Evolutionary conservation across 192 early-diverging fungal genomes (phyloP).

Genomic region (Gonapodya prolifera): DNA sequence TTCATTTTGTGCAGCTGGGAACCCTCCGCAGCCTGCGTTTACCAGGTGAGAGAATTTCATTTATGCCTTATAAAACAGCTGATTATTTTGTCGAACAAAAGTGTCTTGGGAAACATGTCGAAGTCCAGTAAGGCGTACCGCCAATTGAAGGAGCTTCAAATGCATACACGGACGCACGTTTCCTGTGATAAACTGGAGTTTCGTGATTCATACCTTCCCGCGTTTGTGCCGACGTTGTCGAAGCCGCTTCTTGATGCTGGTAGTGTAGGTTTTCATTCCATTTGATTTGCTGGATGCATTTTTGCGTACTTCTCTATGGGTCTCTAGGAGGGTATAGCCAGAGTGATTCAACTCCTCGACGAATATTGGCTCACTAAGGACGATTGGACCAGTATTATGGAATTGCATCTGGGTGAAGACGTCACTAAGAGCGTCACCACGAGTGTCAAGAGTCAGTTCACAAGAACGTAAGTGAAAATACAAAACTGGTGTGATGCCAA

Average conservation of each 20-base stretch:
- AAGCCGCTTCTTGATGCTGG: slow-evolving; percentile 33
- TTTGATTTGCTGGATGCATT: slow-evolving; percentile 14
- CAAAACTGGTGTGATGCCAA: neutral
- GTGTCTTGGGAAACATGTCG: slow-evolving; percentile 85
- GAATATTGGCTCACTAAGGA: slow-evolving; percentile 82
- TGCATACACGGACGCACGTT: slow-evolving; percentile 66
- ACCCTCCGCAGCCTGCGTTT: slow-evolving; percentile 13
- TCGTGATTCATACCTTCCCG: slow-evolving; percentile 73
- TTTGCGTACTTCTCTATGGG: slow-evolving; percentile 11
- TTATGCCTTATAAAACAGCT: neutral
- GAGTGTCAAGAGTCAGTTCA: slow-evolving; percentile 65
- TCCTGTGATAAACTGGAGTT: slow-evolving; percentile 78
- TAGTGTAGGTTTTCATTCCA: slow-evolving; percentile 8
- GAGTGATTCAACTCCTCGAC: slow-evolving; percentile 81
- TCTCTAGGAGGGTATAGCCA: slow-evolving; percentile 40
- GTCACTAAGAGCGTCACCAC: slow-evolving; percentile 44
- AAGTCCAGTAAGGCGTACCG: slow-evolving; percentile 58
- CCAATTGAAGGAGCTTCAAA: slow-evolving; percentile 71
- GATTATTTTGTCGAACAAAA: slow-evolving; percentile 28
- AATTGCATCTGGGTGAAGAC: slow-evolving; percentile 51
- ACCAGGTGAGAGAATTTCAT: slow-evolving; percentile 19
- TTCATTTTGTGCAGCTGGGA: slow-evolving; percentile 65
- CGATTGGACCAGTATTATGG: slow-evolving; percentile 73
- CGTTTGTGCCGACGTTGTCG: slow-evolving; percentile 37
- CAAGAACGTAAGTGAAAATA: slow-evolving; percentile 40